Evolutionary conservation across 495 filamentous ascomycete genomes (phyloP), one percentile per base, ranked within the genome.

Genomic region (Tuber indicum): DNA sequence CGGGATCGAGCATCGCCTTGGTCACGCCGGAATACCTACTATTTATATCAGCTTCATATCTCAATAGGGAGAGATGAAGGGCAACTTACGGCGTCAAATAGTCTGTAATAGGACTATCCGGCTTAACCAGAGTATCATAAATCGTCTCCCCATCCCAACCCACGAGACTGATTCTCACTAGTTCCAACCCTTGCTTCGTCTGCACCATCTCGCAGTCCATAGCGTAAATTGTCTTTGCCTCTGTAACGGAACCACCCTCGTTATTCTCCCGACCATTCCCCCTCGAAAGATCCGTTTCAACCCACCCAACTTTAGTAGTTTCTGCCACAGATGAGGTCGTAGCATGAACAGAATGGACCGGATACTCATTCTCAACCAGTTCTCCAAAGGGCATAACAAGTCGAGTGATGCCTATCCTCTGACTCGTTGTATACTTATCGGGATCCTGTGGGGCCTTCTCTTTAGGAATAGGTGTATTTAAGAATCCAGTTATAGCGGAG

Each of bases 171-270:
- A 98, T 91, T 44, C 96, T 89, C 0, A 96, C 95, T 71, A 99
- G 89, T 71, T 94, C 94, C 41, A 89, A 91, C 72, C 91, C 88
- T 14, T 88, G 89, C 32, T 88, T 89, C 0, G 94, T 95, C 82
- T 91, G 88, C 81, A 94, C 97, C 96, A 99, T 99, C 83, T 99
- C 96, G 83, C 96, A 99, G 81, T 99, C 96, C 72, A 99, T 87
- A 16, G 93, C 91, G 39, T 96, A 84, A 10, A 98, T 86, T n/a
- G 91, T 89, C 62, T 92, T 89, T 32, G 94, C 96, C 19, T 89
- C 93, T 2, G 94, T 96, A 74, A 97, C 86, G 82, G 92, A 93
- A 23, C 93, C 96, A 78, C 90, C 84, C 84, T 96, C 87, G 66
- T 96, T 91, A 72, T 94, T 89, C 8, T 85, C 82, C 39, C 92